Conservation (phyloP, 2,329 filamentous ascomycete species). For the Alternaria arbusti region DNA sequence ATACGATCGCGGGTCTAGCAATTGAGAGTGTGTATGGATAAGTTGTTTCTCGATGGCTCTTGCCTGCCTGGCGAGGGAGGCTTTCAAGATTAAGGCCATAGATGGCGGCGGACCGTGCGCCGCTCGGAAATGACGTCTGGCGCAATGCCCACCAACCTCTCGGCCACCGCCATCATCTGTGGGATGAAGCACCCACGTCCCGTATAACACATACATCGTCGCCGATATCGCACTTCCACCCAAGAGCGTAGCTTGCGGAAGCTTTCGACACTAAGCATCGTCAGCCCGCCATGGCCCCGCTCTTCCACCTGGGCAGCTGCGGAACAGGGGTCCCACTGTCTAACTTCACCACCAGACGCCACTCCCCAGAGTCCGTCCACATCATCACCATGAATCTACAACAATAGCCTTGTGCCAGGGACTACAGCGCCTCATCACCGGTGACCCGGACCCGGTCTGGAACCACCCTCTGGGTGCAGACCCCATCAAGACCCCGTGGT, state of each 20-base stretch:
- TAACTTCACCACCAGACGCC: conserved; percentile 18
- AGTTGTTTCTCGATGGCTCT: not conserved
- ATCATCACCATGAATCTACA: conserved; percentile 9
- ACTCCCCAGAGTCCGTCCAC: conserved; percentile 18
- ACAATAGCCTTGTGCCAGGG: conserved; percentile 3
- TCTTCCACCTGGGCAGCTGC: not conserved
- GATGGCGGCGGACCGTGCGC: not conserved
- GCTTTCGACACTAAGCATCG: conserved; percentile 2
- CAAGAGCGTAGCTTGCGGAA: not conserved
- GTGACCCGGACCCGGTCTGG: conserved; percentile 13
- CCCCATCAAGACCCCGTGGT: conserved; percentile 4
- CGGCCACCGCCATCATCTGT: not conserved
- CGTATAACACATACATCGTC: not conserved
- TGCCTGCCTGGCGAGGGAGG: not conserved
- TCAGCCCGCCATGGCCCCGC: conserved; percentile 5
- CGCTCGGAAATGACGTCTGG: not conserved
- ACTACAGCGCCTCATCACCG: conserved; percentile 7
- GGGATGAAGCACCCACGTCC: not conserved
- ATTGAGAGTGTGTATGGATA: not conserved
- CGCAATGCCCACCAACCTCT: not conserved
- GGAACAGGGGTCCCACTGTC: not conserved
- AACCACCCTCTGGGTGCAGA: conserved; percentile 11
- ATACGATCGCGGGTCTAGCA: not conserved
- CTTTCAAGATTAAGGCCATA: not conserved
- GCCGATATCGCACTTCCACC: not conserved